A percentile compares a stretch with the other conserved stretches of the same genome.
Conservation (phyloP, 2,329 filamentous ascomycete species). For the Colletotrichum trifolii region DNA sequence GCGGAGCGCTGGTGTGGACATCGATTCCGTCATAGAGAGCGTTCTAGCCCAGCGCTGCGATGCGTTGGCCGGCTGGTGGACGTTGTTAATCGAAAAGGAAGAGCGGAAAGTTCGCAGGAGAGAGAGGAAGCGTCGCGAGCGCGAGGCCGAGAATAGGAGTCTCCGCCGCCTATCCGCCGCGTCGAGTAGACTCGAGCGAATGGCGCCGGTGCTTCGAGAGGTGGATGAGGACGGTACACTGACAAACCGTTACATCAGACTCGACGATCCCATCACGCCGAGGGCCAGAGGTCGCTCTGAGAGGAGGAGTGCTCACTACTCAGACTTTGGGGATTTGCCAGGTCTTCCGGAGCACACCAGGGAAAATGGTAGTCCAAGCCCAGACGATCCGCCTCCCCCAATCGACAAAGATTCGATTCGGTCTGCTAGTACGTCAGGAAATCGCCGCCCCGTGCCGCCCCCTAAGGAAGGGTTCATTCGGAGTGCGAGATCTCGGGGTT, state of each 20-base stretch:
- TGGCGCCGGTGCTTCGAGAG: slow-evolving; percentile 80
- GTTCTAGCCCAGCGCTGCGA: slow-evolving; percentile 92
- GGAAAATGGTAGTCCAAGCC: slow-evolving; percentile 56
- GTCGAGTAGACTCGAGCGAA: slow-evolving; percentile 84
- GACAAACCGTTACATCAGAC: slow-evolving; percentile 54
- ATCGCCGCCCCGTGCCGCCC: slow-evolving; percentile 80
- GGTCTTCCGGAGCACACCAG: slow-evolving; percentile 73
- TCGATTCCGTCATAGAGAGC: slow-evolving; percentile 93
- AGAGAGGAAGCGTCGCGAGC: slow-evolving; percentile 86
- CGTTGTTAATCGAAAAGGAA: slow-evolving; percentile 92
- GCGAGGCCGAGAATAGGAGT: slow-evolving; percentile 82
- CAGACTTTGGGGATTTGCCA: slow-evolving; percentile 79
- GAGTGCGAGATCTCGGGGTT: slow-evolving; percentile 80
- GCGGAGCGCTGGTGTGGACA: slow-evolving; percentile 92
- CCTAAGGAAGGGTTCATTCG: slow-evolving; percentile 82
- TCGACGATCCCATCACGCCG: slow-evolving; percentile 61
- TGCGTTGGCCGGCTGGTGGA: slow-evolving; percentile 94
- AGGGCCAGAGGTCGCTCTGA: slow-evolving; percentile 81
- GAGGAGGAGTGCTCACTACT: slow-evolving; percentile 75
- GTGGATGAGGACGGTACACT: slow-evolving; percentile 80
- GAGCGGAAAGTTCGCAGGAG: slow-evolving; percentile 83
- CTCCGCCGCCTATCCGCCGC: slow-evolving; percentile 87
- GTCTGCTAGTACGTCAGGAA: slow-evolving; percentile 80
- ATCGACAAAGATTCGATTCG: slow-evolving; percentile 83
- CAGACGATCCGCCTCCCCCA: slow-evolving; percentile 71